These are phyloP conservation scores for Terfezia claveryi DNA, from an alignment of 495 filamentous ascomycete species.

Conservation along the genomic window DNA sequence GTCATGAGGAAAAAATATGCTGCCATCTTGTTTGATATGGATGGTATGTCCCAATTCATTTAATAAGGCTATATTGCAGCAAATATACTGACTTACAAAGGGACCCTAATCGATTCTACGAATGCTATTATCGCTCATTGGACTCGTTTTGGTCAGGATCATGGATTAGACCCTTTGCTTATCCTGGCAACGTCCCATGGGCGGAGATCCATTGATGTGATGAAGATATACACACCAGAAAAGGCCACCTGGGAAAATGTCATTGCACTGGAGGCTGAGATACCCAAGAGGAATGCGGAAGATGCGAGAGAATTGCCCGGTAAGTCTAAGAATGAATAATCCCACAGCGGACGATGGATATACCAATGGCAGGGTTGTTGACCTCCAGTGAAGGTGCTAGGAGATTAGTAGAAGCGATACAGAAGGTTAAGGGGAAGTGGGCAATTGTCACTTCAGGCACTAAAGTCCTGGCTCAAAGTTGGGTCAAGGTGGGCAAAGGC, in stretches of 20 bases:
- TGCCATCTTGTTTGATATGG: constrained; percentile 80
- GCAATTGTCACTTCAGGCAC: constrained; percentile 86
- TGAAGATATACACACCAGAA: constrained; percentile 11
- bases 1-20: constrained; percentile 31
- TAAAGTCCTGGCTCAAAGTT: constrained; percentile 56
- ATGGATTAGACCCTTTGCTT: constrained; percentile 56
- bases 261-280: neutral
- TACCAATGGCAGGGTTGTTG: too few relatives aligned
- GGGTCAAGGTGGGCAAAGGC: constrained; percentile 39
- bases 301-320: neutral
- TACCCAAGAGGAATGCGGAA: neutral
- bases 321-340: too few relatives aligned
- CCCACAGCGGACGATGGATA: too few relatives aligned
- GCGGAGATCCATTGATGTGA: constrained; percentile 56
- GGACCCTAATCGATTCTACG: constrained; percentile 59
- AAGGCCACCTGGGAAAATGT: constrained; percentile 58
- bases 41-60: constrained; percentile 26
- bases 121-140: constrained; percentile 80
- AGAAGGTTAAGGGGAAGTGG: constrained; percentile 43
- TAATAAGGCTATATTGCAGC: constrained; percentile 24
- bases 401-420: constrained; percentile 34
- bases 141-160: constrained; percentile 60
- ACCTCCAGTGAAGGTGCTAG: constrained; percentile 27
- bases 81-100: constrained; percentile 20
- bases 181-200: constrained; percentile 83